phyloP scores from a whole-genome alignment of 345 rosid species.

The Brassica carinata region DNA sequence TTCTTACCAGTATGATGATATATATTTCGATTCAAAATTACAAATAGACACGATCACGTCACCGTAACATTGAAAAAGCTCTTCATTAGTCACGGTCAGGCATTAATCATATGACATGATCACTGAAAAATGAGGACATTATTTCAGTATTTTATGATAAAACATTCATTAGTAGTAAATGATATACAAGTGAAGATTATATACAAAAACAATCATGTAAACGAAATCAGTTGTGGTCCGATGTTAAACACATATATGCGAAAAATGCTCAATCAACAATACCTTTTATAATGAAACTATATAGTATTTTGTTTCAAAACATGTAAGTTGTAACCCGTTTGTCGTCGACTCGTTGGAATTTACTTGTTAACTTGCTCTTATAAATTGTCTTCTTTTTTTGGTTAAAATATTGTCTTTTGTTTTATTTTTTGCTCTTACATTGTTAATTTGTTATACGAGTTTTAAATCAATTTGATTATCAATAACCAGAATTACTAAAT shows the following conservation, averaged over 20 bases:
- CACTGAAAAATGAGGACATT: neutral
- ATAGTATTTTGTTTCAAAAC: neutral
- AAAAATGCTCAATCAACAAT: neutral
- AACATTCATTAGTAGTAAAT: neutral
- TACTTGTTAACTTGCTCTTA: conserved; percentile 6
- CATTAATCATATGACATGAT: neutral
- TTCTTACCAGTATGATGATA: conserved; percentile 9
- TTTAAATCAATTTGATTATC: neutral
- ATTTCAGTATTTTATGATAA: neutral
- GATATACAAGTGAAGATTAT: neutral
- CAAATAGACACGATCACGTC: conserved; percentile 3
- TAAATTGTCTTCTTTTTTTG: neutral
- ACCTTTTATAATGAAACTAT: neutral
- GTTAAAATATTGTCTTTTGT: neutral
- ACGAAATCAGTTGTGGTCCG: neutral
- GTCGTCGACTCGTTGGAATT: conserved; percentile 24
- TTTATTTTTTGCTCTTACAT: too few relatives aligned
- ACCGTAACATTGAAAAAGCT: conserved; percentile 10
- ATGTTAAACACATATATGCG: neutral
- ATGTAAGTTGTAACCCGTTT: neutral
- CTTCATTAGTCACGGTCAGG: neutral
- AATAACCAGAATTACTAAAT: conserved; percentile 28
- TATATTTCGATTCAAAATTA: neutral
- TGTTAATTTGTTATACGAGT: neutral
- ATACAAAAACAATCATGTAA: neutral